Evolutionary conservation across 306 rosid species (phyloP).

Genomic region (Medicago lupulina): DNA sequence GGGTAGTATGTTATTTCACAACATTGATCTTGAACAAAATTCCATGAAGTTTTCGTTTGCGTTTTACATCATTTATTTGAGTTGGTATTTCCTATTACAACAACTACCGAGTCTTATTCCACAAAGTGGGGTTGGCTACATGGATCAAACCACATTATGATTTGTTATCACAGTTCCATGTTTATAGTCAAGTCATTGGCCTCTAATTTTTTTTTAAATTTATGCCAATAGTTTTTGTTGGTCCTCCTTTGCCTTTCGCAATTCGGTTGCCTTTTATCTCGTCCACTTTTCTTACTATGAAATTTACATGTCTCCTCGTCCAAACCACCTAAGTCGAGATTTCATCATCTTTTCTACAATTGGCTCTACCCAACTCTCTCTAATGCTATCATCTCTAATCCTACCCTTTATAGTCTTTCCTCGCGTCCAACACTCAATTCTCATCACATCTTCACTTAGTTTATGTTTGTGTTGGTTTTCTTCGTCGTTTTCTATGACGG

Average conservation of each 20-base stretch:
- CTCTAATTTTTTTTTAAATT: neutral
- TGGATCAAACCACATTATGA: neutral
- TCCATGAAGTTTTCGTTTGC: constrained; percentile 3
- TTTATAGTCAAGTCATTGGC: neutral
- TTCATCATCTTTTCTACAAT: neutral
- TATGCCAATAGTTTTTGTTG: neutral
- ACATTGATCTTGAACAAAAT: neutral
- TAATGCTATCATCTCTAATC: neutral
- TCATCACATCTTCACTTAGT: neutral
- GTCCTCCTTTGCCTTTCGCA: neutral
- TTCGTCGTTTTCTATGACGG: neutral
- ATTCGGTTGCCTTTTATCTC: neutral
- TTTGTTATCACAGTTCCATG: neutral
- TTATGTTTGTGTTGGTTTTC: neutral
- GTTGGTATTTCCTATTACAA: constrained; percentile 11
- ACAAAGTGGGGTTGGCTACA: neutral
- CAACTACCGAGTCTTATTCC: neutral
- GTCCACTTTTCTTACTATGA: neutral
- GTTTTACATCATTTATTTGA: constrained; percentile 20
- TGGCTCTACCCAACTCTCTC: neutral
- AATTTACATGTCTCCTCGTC: neutral
- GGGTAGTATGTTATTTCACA: constrained; percentile 21
- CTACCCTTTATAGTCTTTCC: neutral
- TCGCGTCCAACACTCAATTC: neutral
- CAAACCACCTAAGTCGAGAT: neutral